phyloP scores from a whole-genome alignment of 495 filamentous ascomycete genomes.

The Daldinia bambusicola region DNA sequence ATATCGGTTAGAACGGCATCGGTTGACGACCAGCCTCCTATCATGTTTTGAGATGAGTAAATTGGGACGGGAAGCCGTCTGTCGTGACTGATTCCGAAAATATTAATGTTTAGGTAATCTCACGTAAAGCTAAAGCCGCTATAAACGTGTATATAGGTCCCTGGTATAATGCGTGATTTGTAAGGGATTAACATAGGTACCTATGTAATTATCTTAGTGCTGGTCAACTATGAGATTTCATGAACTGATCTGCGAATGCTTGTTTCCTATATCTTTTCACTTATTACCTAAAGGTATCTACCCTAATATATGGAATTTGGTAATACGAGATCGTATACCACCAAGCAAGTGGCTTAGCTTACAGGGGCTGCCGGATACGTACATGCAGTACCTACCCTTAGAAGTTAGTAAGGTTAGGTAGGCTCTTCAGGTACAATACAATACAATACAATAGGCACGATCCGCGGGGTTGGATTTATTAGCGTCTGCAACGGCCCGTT shows the following conservation, averaged over 20 bases:
- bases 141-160: no score
- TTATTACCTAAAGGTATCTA: no score
- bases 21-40: not conserved
- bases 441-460: not conserved
- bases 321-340: not conserved
- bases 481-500: conserved; percentile 23
- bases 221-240: not conserved
- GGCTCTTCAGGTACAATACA: no score
- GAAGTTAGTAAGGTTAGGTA: no score
- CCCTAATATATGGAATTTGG: not conserved
- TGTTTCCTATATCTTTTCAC: not conserved
- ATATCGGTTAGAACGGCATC: conserved; percentile 3
- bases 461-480: conserved; percentile 25
- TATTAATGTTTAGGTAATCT: no score
- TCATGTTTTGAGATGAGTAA: not conserved
- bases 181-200: no score
- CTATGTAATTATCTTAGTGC: no score
- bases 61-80: not conserved
- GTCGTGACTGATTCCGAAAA: not conserved
- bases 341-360: not conserved
- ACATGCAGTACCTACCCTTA: not conserved
- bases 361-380: not conserved
- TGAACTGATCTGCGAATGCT: not conserved
- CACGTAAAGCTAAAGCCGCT: no score
- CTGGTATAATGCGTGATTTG: no score